Evolutionary conservation across 2,329 filamentous ascomycete genomes (phyloP), one percentile per base, ranked within the genome.

Genomic region (Botrytis hyacinthi): DNA sequence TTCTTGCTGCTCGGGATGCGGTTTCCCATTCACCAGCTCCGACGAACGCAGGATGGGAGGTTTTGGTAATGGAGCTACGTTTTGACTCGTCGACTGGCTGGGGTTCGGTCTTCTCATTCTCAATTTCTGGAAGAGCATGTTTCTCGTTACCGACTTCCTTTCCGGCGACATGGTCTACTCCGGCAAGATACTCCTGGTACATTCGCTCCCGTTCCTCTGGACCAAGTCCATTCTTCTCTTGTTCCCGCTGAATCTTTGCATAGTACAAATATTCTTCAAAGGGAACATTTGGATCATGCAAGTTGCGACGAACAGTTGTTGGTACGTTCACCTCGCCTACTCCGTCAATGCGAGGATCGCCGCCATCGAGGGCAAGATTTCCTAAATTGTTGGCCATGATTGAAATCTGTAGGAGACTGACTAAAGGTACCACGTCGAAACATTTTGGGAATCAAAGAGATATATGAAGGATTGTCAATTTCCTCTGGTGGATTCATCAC

Each of bases 1-100:
- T 86, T 26, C 85, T 81, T 68, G 84, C 76, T 2, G 84, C 83
- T 29, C 85, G 82, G 44, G 82, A 83, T 3, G 85, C 85, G 68
- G 83, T 83, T 22, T 80, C 79, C 85, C 85, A 86, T 73, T 87
- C 85, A 8, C 60, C 70, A 37, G 57, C 60, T 42, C 59, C 46
- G 4, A 71, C 46, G 35, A 54, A 20, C 8, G 60, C 35, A 40
- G 20, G 7, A 44, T 42, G 14, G 4, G 40, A 6, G 20, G 8
- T 18, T 44, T 65, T 57, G 26, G 46, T 42, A 12, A 72, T 57
- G 42, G 60, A 67, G 22, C 37, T 59, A 32, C 44, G 42, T 35
- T 65, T 72, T n/a, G 60, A 66, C 35, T 67, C 46, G 26, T n/a
- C 7, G 37, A 72, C 22, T 54, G 46, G 46, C 37, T 46, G 29